Evolutionary conservation across 2,329 filamentous ascomycete species (phyloP), one percentile per base, ranked within the genome.

Genomic region (Trichoderma polysporum): DNA sequence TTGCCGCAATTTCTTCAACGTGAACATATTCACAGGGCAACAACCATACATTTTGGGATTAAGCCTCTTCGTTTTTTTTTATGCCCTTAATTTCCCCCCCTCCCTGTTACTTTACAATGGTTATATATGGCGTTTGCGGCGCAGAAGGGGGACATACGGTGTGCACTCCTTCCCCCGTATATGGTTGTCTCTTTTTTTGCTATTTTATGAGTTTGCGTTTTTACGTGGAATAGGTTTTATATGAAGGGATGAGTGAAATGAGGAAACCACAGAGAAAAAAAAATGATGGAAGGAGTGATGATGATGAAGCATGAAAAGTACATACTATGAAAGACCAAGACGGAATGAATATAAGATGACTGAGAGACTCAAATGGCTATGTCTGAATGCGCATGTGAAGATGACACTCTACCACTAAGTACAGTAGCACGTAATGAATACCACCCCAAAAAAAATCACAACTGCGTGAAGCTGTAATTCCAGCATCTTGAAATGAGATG

Each of bases 261-360:
- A 35, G 52, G 50, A 19, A 35, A 22, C 7, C 50, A 67, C 22
- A 31, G 37, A 63, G 17, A 56, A 52, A 35, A 53, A 19, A 19
- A 13, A 33, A 1, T 13, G 6, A 2, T 6, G 13, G 10, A 35
- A 35, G n/a, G 17, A 33, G n/a, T 29, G 65, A 19, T 27, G 35
- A 66, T 63, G 58, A 67, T 19, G 49, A 53, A 33, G 39, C 56
- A 66, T 61, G 64, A 53, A 66, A 50, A 54, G 65, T 62, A 59
- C 54, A 66, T 66, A 66, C 33, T 52, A 56, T 37, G 45, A 65
- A 41, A 56, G 41, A 57, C 50, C 29, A 60, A 54, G 63, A 61
- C 27, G 63, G 25, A 62, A 45, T 53, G 47, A 58, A 58, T 37
- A 50, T 29, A 41, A 50, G 39, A 65, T 57, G 33, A 49, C 19